Evolutionary conservation across 2,329 filamentous ascomycete species (phyloP).

Genomic region (Gnomoniopsis sp.): DNA sequence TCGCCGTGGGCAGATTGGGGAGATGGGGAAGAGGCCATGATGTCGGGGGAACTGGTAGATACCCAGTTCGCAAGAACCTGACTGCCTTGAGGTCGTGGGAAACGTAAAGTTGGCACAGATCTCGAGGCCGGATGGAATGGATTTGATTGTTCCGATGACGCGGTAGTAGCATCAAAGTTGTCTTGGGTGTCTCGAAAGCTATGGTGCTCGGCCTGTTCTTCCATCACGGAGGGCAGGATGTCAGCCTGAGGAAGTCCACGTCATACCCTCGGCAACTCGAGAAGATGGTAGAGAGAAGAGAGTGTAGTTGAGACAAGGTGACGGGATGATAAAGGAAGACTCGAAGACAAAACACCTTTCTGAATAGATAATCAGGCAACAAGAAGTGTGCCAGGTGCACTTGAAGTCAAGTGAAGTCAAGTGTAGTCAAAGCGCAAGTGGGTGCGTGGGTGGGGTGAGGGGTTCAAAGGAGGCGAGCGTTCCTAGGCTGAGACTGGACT

Average conservation of each 20-base stretch:
- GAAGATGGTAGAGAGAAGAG: background rate
- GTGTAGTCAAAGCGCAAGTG: background rate
- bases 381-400: background rate
- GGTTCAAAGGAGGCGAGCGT: background rate
- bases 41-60: conserved; percentile 54
- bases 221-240: conserved; percentile 46
- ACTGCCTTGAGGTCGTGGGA: conserved; percentile 54
- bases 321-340: background rate
- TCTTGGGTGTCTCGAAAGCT: conserved; percentile 18
- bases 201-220: conserved; percentile 37
- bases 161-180: conserved; percentile 15
- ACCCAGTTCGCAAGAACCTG: conserved; percentile 57
- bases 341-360: background rate
- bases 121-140: conserved; percentile 11
- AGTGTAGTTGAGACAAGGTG: background rate
- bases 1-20: conserved; percentile 35
- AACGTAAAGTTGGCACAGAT: conserved; percentile 48
- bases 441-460: background rate
- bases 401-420: background rate
- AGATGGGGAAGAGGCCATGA: conserved; percentile 44
- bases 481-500: background rate
- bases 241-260: conserved; percentile 32
- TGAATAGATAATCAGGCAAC: background rate
- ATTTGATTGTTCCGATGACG: conserved; percentile 24
- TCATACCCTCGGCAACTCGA: conserved; percentile 32